Evolutionary conservation across 768 basidiomycete genomes (phyloP), one percentile per base, ranked within the genome.

Genomic region (Trametes gibbosa): DNA sequence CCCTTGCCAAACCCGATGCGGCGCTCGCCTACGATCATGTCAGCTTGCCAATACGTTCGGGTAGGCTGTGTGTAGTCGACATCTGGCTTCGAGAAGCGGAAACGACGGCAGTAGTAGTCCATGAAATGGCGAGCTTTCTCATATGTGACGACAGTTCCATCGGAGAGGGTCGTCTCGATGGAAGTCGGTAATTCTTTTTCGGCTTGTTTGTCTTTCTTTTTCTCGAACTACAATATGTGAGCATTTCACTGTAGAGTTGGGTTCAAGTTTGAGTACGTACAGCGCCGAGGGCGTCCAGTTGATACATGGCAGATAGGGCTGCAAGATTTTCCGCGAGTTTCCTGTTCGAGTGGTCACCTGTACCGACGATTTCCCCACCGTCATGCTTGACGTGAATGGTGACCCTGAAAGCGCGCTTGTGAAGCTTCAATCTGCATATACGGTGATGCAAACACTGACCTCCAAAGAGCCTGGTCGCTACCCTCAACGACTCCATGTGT

Each of bases 41-140:
- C 73, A 3, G 87, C 88, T 64, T 91, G 84, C 90, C 92, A 94
- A 42, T 69, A 62, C 61, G 21, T 41, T 13, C 56, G 66, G 52
- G 65, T 71, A 24, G 61, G 60, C 23, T 67, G 66, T 1, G 75
- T 72, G 59, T 81, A 88, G 14, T 79, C 77, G 59, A 96, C 73
- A 49, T 90, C 87, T 2, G 92, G 92, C 62, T 81, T 83, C 10
- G 80, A 77, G 67, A 95, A 95, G 24, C 76, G 75, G 70, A 85
- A 97, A 35, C 84, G 79, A 45, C 85, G 82, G 69, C 94, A 96
- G 67, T 98, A 98, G 71, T 90, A 98, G 63, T 95, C 95, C 88
- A 97, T 95, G 77, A 98, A 98, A 59, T 82, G 84, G 49, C 88
- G 84, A 3, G 93, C 92, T 51, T 81, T 81, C 51, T 92, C 90